Percentiles rank a stretch among this genome's conserved stretches.
phyloP scores from a whole-genome alignment of 768 basidiomycete genomes.

The Clathrus columnatus region DNA sequence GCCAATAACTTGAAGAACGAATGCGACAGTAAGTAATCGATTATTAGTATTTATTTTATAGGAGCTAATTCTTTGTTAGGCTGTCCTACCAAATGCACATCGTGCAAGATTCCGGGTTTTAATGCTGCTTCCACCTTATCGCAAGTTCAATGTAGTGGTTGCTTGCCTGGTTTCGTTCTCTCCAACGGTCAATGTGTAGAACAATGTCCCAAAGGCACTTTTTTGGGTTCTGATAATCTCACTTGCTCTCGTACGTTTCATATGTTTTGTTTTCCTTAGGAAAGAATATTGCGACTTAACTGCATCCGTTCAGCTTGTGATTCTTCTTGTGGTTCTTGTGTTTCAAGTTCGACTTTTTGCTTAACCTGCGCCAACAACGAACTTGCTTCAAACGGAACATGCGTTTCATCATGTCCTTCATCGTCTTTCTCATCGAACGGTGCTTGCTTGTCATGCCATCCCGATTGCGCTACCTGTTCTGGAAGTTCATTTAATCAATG shows the following conservation, averaged over 20 bases:
- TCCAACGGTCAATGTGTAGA: slow-evolving; percentile 60
- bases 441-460: slow-evolving; percentile 68
- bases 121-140: slow-evolving; percentile 54
- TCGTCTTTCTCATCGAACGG: slow-evolving; percentile 59
- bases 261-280: neutral
- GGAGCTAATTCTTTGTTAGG: slow-evolving; percentile 32
- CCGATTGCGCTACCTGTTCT: slow-evolving; percentile 78
- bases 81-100: slow-evolving; percentile 76
- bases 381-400: slow-evolving; percentile 65
- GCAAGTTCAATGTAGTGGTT: slow-evolving; percentile 66
- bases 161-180: slow-evolving; percentile 68
- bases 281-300: slow-evolving; percentile 5
- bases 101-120: slow-evolving; percentile 69
- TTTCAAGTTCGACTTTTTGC: slow-evolving; percentile 60
- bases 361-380: slow-evolving; percentile 59
- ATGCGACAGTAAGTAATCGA: slow-evolving; percentile 61
- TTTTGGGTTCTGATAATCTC: slow-evolving; percentile 63
- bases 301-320: slow-evolving; percentile 44
- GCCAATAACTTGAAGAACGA: slow-evolving; percentile 76
- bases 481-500: slow-evolving; percentile 77
- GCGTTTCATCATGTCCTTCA: slow-evolving; percentile 66
- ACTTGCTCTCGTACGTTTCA: slow-evolving; percentile 59
- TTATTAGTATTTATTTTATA: neutral
- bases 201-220: slow-evolving; percentile 65
- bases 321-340: slow-evolving; percentile 65